Percentiles rank a stretch among this genome's conserved stretches.
Evolutionary conservation across 169 alveolate genomes (phyloP).

Genomic region (Eimeria maxima): DNA sequence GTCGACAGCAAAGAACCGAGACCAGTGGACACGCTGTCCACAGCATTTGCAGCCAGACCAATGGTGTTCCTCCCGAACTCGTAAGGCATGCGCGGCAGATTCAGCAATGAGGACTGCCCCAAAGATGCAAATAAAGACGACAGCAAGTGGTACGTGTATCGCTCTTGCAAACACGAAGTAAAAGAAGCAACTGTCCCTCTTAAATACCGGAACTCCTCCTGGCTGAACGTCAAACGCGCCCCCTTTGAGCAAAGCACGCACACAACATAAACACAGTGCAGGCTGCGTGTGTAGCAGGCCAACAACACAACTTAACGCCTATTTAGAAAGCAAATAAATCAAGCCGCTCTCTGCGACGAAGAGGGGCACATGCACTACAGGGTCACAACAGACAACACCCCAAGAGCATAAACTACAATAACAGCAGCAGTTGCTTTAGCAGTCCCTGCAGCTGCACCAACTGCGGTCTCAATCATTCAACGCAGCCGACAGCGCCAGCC

Average conservation of each 20-base stretch:
- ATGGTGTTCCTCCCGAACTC: conserved; percentile 93
- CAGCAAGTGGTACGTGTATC: conserved; percentile 88
- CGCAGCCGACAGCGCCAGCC: too few relatives aligned
- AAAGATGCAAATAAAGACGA: conserved; percentile 90
- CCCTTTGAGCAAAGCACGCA: conserved; percentile 85
- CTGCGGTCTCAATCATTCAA: too few relatives aligned
- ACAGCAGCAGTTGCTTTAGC: too few relatives aligned
- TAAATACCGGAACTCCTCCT: conserved; percentile 88
- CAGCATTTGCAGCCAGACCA: conserved; percentile 94
- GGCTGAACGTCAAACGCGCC: conserved; percentile 91
- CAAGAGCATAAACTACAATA: too few relatives aligned
- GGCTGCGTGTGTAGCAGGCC: too few relatives aligned
- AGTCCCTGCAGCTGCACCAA: too few relatives aligned
- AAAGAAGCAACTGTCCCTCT: conserved; percentile 89
- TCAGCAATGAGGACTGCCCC: conserved; percentile 94
- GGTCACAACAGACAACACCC: too few relatives aligned
- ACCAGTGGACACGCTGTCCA: conserved; percentile 92
- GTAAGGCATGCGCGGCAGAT: conserved; percentile 94
- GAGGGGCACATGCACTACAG: too few relatives aligned
- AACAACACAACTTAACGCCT: too few relatives aligned
- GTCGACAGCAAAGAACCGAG: conserved; percentile 91
- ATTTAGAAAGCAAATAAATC: too few relatives aligned
- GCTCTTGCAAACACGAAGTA: conserved; percentile 89
- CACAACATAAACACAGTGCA: not conserved
- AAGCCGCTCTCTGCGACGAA: too few relatives aligned